Percentiles rank a stretch among this genome's conserved stretches.
phyloP scores from a whole-genome alignment of 495 filamentous ascomycete genomes.

The Talaromyces adpressus region DNA sequence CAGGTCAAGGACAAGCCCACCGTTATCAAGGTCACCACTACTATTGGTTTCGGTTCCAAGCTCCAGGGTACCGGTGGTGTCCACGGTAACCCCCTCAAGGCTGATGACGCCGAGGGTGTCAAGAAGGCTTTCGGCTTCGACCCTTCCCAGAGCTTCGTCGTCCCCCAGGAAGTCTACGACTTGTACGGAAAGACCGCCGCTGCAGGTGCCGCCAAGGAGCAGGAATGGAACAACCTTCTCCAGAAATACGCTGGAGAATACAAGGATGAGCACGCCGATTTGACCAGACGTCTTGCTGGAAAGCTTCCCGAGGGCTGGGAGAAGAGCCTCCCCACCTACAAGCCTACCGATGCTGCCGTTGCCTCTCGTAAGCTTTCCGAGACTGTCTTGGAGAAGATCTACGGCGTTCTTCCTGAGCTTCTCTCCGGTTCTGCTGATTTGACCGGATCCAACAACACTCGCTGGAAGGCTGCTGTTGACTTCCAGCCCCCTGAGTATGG shows the following conservation, averaged over 20 bases:
- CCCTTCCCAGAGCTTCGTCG: conserved; percentile 86
- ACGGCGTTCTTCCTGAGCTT: conserved; percentile 78
- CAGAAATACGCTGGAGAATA: conserved; percentile 73
- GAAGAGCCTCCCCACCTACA: conserved; percentile 88
- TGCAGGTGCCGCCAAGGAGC: conserved; percentile 80
- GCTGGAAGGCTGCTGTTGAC: conserved; percentile 94
- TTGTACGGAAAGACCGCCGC: conserved; percentile 73
- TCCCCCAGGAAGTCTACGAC: conserved; percentile 93
- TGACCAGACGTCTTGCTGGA: conserved; percentile 71
- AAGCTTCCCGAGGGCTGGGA: conserved; percentile 96
- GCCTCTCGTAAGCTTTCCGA: conserved; percentile 96
- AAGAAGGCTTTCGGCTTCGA: conserved; percentile 95
- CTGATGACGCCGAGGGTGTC: conserved; percentile 82
- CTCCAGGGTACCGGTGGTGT: conserved; percentile 90
- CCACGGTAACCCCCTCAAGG: conserved; percentile 91
- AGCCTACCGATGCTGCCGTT: conserved; percentile 73
- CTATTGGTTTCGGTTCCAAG: conserved; percentile 94
- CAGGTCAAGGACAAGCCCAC: conserved; percentile 92
- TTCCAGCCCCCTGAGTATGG: conserved; percentile 87
- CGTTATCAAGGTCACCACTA: conserved; percentile 94
- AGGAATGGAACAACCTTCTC: conserved; percentile 93
- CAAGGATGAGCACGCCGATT: conserved; percentile 70
- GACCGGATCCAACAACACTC: conserved; percentile 97
- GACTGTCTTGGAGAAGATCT: conserved; percentile 82
- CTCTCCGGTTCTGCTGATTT: conserved; percentile 94